A percentile compares a stretch with the other conserved stretches of the same genome.
These are phyloP conservation scores for Paramecium tetraurelia DNA, from an alignment of 73 alveolate species.

Conservation along the genomic window DNA sequence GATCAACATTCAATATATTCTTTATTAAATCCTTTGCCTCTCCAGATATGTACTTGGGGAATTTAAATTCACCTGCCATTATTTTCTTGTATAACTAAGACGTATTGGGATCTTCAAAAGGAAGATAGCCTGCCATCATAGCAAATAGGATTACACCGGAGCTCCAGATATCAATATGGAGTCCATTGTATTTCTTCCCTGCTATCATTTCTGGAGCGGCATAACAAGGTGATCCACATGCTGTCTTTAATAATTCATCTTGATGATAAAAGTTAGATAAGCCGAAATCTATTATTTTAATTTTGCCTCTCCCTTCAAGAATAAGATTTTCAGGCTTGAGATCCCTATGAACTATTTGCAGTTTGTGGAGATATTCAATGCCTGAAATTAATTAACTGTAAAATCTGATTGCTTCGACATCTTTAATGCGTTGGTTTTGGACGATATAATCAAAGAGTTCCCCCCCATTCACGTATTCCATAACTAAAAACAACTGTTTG, in stretches of 20 bases:
- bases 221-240: slow-evolving; percentile 98
- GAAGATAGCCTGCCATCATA: slow-evolving; percentile 86
- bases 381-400: slow-evolving; percentile 86
- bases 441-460: slow-evolving; percentile 93
- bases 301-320: slow-evolving; percentile 73
- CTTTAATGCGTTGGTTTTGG: slow-evolving; percentile 70
- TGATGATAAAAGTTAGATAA: slow-evolving; percentile 77
- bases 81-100: slow-evolving; percentile 83
- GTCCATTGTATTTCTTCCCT: slow-evolving; percentile 79
- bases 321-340: slow-evolving; percentile 95
- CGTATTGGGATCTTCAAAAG: slow-evolving; percentile 88
- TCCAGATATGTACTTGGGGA: slow-evolving; percentile 70
- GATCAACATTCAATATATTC: slow-evolving; percentile 81
- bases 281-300: slow-evolving; percentile 95
- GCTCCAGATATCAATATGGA: slow-evolving; percentile 81
- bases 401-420: slow-evolving; percentile 85
- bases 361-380: slow-evolving; percentile 85
- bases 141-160: slow-evolving; percentile 87
- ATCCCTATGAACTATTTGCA: slow-evolving; percentile 90
- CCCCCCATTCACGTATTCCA: slow-evolving; percentile 94
- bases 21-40: slow-evolving; percentile 77
- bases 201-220: slow-evolving; percentile 98
- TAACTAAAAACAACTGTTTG: slow-evolving; percentile 76
- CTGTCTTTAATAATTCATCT: slow-evolving; percentile 87
- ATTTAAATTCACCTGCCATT: slow-evolving; percentile 74